Evolutionary conservation across 78 protist species (phyloP), one percentile per base, ranked within the genome.

Genomic region (Dictyostelium brefeldianum): DNA sequence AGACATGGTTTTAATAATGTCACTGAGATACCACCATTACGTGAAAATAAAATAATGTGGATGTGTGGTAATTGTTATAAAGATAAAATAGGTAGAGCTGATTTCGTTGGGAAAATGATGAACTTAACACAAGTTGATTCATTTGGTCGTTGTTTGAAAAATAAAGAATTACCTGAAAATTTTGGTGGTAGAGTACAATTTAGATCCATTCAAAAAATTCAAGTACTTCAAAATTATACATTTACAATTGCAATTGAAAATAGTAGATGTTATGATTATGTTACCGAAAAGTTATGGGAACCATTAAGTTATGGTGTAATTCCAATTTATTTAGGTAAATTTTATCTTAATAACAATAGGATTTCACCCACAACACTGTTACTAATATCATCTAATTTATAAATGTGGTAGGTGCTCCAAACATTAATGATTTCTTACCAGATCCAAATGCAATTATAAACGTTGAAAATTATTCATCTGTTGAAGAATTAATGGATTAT

Each of bases 311-410:
- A n/a, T 22, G 80, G 80, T 5, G 17, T 59, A 5, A 46, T 80
- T 25, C 80, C 84, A 83, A 59, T 92, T 10, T 92, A 92, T 78
- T 46, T 74, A 5, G 96, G 96, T n/a, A n/a, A n/a, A n/a, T n/a
- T n/a, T n/a, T n/a, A n/a, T n/a, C n/a, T n/a, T n/a, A n/a, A n/a
- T n/a, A n/a, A n/a, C n/a, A n/a, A n/a, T n/a, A n/a, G n/a, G n/a
- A n/a, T n/a, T n/a, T n/a, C n/a, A n/a, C n/a, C n/a, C n/a, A n/a
- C n/a, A n/a, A n/a, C n/a, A n/a, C n/a, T n/a, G n/a, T n/a, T n/a
- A n/a, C n/a, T n/a, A n/a, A n/a, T n/a, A n/a, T n/a, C n/a, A n/a
- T n/a, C n/a, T n/a, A n/a, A n/a, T n/a, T n/a, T n/a, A n/a, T n/a
- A n/a, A n/a, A n/a, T n/a, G n/a, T n/a, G n/a, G n/a, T n/a, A n/a